phyloP scores from a whole-genome alignment of 371 early-diverging fungal genomes.

The Sporodiniella umbellata region DNA sequence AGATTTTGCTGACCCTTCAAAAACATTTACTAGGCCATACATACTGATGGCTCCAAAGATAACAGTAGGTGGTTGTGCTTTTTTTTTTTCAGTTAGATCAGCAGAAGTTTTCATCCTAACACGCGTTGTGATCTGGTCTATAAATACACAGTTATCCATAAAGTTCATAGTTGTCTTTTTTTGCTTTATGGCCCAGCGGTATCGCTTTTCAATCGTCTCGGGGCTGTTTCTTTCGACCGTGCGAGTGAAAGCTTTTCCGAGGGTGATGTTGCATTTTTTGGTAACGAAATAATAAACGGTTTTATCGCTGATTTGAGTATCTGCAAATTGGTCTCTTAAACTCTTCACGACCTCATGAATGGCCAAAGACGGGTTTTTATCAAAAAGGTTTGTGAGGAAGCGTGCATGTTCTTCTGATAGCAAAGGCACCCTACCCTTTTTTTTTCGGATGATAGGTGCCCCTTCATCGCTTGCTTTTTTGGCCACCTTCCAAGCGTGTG shows the following conservation, averaged over 20 bases:
- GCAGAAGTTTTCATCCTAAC: constrained; percentile 12
- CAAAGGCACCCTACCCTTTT: constrained; percentile 1
- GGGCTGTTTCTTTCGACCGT: constrained; percentile 19
- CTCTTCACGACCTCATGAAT: constrained; percentile 20
- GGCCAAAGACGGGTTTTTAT: constrained; percentile 17
- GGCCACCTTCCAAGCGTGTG: no score
- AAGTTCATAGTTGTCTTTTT: constrained; percentile 16
- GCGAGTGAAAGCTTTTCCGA: constrained; percentile 21
- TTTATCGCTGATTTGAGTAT: constrained; percentile 16
- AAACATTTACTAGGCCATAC: no score
- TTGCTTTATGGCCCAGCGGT: constrained; percentile 11
- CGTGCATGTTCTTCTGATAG: constrained; percentile 8
- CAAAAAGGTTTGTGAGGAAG: constrained; percentile 7
- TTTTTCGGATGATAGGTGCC: no score
- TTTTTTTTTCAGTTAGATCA: constrained; percentile 8
- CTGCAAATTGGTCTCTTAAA: constrained; percentile 15
- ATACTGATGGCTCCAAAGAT: no score
- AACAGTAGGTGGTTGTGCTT: neutral
- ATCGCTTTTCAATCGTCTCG: constrained; percentile 19
- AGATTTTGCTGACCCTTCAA: no score
- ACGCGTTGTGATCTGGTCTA: constrained; percentile 11
- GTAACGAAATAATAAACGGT: constrained; percentile 17
- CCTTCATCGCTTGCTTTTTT: neutral
- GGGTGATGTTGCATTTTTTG: constrained; percentile 19
- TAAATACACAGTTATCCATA: constrained; percentile 15